Percentiles rank a stretch among this genome's conserved stretches.
Conservation (phyloP, 139 green algal species). For the Chlorella vulgaris region DNA sequence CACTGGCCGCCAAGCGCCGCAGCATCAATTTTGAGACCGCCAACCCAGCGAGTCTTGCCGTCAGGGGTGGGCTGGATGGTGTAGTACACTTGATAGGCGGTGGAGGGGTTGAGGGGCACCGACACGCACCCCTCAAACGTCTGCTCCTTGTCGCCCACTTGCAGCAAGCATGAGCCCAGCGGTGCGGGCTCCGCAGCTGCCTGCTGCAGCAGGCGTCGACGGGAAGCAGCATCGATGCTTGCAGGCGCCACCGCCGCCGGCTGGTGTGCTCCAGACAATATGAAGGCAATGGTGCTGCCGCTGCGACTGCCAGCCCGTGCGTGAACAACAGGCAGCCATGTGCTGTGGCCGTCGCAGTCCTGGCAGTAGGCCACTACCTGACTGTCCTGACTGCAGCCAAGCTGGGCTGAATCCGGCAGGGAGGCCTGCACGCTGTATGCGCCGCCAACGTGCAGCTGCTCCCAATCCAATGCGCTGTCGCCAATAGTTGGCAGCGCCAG, state of each 20-base stretch:
- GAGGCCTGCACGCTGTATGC: background rate
- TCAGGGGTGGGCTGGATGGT: background rate
- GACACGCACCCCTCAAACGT: slow-evolving; percentile 6
- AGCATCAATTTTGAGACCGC: background rate
- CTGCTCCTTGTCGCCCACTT: background rate
- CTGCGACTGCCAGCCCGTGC: no score
- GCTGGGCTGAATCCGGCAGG: background rate
- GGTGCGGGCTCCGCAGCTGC: background rate
- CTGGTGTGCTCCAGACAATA: background rate
- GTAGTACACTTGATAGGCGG: background rate
- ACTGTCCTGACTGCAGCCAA: background rate
- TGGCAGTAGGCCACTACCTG: background rate
- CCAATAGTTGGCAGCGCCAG: background rate
- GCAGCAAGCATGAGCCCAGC: background rate
- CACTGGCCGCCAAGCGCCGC: slow-evolving; percentile 3
- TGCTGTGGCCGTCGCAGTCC: background rate
- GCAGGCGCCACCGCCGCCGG: background rate
- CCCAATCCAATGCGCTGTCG: background rate
- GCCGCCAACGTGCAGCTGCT: background rate
- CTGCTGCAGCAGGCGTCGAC: background rate
- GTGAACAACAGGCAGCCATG: no score
- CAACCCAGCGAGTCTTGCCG: slow-evolving; percentile 1
- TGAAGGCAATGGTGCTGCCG: background rate
- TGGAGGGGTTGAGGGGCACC: background rate
- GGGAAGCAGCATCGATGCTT: no score